Evolutionary conservation across 2,329 filamentous ascomycete genomes (phyloP).

Genomic region (Phialophora verrucosa): DNA sequence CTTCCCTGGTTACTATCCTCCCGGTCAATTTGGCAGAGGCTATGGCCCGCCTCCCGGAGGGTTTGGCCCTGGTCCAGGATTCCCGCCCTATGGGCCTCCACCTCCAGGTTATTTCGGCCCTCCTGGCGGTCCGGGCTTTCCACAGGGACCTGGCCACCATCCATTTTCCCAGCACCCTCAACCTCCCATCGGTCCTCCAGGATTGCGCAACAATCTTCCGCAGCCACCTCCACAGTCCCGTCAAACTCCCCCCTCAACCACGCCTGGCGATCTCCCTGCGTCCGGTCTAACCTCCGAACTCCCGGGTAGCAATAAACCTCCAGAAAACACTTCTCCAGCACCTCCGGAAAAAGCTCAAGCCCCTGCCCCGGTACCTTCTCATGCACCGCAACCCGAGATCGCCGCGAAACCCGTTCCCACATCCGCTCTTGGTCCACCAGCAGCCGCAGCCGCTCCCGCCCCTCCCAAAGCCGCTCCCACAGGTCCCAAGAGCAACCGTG

Average conservation of each 20-base stretch:
- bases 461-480: constrained; percentile 34
- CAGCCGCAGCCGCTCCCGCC: constrained; percentile 25
- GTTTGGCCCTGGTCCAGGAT: constrained; percentile 66
- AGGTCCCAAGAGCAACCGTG: constrained; percentile 50
- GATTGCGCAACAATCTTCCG: constrained; percentile 47
- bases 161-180: constrained; percentile 50
- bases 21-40: constrained; percentile 54
- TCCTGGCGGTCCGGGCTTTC: constrained; percentile 72
- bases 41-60: constrained; percentile 58
- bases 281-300: constrained; percentile 52
- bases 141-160: constrained; percentile 69
- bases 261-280: constrained; percentile 39
- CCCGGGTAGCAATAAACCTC: constrained; percentile 49
- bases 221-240: constrained; percentile 42
- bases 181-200: constrained; percentile 63
- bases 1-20: constrained; percentile 49
- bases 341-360: constrained; percentile 38
- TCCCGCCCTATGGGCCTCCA: constrained; percentile 76
- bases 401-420: constrained; percentile 36
- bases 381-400: constrained; percentile 38
- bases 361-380: constrained; percentile 34
- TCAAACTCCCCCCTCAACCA: constrained; percentile 38
- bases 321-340: constrained; percentile 45
- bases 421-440: constrained; percentile 29
- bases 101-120: constrained; percentile 73